Percentiles rank a stretch among this genome's conserved stretches.
These are phyloP conservation scores for Lineolata rhizophorae DNA, from an alignment of 495 filamentous ascomycete genomes.

Conservation along the genomic window DNA sequence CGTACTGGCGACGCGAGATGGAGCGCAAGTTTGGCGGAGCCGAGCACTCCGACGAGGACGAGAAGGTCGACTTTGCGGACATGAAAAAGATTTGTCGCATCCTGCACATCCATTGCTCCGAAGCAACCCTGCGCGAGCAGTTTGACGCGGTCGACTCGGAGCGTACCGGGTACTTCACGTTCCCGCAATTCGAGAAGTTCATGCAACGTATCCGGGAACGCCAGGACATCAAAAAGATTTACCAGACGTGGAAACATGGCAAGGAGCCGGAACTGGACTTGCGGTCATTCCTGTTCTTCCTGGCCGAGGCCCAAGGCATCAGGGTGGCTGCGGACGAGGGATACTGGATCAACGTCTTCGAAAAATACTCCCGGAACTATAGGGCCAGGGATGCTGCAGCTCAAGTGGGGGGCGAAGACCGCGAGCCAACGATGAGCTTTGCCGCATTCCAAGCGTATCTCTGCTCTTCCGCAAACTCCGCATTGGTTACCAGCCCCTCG, in stretches of 20 bases:
- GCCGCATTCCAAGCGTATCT: conserved; percentile 56
- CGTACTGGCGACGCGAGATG: conserved; percentile 81
- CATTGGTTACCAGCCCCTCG: conserved; percentile 16
- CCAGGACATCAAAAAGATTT: conserved; percentile 55
- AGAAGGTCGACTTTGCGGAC: conserved; percentile 48
- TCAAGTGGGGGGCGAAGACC: too few species aligned
- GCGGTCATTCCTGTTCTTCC: conserved; percentile 42
- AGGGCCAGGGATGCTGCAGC: conserved; percentile 30
- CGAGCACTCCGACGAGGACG: conserved; percentile 31
- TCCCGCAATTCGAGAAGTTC: conserved; percentile 60
- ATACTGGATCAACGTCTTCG: conserved; percentile 55
- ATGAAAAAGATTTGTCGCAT: conserved; percentile 67
- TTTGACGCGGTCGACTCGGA: conserved; percentile 53
- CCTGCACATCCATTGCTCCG: conserved; percentile 72
- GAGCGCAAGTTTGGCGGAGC: conserved; percentile 33
- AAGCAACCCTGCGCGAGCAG: conserved; percentile 46
- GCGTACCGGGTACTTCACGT: conserved; percentile 40
- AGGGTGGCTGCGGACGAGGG: conserved; percentile 40
- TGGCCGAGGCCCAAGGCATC: conserved; percentile 51
- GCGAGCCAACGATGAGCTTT: conserved; percentile 38
- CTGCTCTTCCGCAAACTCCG: conserved; percentile 42
- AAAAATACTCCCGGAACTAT: conserved; percentile 44
- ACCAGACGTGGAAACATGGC: conserved; percentile 28
- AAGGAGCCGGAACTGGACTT: conserved; percentile 40
- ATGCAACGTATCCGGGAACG: conserved; percentile 61